Evolutionary conservation across 352 stramenopile genomes (phyloP).

Genomic region (Detonula confervacea): DNA sequence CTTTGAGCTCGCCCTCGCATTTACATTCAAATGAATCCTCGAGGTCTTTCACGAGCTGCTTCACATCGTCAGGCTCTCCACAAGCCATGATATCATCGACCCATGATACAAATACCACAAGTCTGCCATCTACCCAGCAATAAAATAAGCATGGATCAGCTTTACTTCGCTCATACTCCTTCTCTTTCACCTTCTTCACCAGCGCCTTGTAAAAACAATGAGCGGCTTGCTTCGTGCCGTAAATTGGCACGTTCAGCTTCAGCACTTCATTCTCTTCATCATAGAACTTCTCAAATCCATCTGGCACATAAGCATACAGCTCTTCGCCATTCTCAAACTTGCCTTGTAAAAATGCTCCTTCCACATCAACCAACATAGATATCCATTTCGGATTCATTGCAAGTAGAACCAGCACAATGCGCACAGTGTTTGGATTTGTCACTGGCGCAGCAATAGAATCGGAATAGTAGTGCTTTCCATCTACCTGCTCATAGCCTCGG

Average conservation of each 20-base stretch:
- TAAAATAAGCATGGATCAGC: conserved; percentile 58
- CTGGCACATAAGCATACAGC: conserved; percentile 41
- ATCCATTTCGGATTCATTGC: neutral
- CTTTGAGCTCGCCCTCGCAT: conserved; percentile 26
- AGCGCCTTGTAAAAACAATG: neutral
- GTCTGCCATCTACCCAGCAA: conserved; percentile 20
- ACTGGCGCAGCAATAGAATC: conserved; percentile 8
- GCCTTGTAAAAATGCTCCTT: conserved; percentile 60
- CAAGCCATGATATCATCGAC: conserved; percentile 50
- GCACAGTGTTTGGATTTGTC: neutral
- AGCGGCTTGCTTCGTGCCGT: conserved; percentile 43
- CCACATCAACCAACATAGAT: conserved; percentile 13
- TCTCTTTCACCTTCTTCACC: neutral
- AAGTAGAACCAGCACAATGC: neutral
- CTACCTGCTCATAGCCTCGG: conserved; percentile 41
- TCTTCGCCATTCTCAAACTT: conserved; percentile 50
- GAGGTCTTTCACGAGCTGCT: conserved; percentile 12
- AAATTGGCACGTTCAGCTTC: conserved; percentile 36
- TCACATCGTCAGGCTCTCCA: conserved; percentile 17
- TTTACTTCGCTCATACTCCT: conserved; percentile 3
- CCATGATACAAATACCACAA: conserved; percentile 41
- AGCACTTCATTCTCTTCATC: conserved; percentile 1
- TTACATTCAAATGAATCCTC: conserved; percentile 42
- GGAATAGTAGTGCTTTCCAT: conserved; percentile 23
- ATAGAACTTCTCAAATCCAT: conserved; percentile 52